phyloP scores from a whole-genome alignment of 208 protist genomes.

The Herpetomonas samuelpessoai region DNA sequence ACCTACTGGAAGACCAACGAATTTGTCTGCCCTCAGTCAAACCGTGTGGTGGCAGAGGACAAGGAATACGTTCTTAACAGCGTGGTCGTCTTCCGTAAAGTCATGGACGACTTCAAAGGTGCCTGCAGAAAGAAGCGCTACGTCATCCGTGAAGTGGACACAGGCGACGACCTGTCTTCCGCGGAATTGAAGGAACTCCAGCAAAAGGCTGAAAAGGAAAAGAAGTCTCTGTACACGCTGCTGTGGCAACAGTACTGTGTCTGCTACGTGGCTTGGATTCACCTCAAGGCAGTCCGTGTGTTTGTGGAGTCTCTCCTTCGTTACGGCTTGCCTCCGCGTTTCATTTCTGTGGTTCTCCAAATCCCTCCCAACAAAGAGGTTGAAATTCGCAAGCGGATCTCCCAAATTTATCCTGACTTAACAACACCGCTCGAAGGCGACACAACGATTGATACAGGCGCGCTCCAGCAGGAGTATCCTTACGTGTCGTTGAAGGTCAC shows the following conservation, averaged over 20 bases:
- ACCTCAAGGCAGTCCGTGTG: constrained; percentile 88
- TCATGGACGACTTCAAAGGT: constrained; percentile 77
- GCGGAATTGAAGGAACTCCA: constrained; percentile 61
- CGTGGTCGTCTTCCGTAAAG: constrained; percentile 87
- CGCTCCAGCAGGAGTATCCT: constrained; percentile 82
- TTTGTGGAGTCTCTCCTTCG: constrained; percentile 91
- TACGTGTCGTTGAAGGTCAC: constrained; percentile 84
- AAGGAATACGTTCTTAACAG: constrained; percentile 89
- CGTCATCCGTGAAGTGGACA: constrained; percentile 76
- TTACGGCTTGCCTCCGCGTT: constrained; percentile 88
- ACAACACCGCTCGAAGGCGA: constrained; percentile 51
- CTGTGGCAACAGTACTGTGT: constrained; percentile 86
- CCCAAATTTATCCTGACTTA: constrained; percentile 70
- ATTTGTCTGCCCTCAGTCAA: constrained; percentile 81
- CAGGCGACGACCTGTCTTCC: constrained; percentile 57
- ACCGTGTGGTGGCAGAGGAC: constrained; percentile 82
- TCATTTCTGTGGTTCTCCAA: constrained; percentile 79
- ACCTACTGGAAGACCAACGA: constrained; percentile 84
- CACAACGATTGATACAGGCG: constrained; percentile 37
- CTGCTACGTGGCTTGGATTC: constrained; percentile 90
- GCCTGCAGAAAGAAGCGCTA: constrained; percentile 78
- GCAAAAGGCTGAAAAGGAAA: constrained; percentile 78
- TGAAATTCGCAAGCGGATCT: constrained; percentile 73
- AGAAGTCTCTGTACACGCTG: constrained; percentile 78
- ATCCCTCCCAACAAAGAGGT: constrained; percentile 63